These are phyloP conservation scores for Pelargonium citronellum DNA, from an alignment of 441 rosid genomes.

Conservation along the genomic window DNA sequence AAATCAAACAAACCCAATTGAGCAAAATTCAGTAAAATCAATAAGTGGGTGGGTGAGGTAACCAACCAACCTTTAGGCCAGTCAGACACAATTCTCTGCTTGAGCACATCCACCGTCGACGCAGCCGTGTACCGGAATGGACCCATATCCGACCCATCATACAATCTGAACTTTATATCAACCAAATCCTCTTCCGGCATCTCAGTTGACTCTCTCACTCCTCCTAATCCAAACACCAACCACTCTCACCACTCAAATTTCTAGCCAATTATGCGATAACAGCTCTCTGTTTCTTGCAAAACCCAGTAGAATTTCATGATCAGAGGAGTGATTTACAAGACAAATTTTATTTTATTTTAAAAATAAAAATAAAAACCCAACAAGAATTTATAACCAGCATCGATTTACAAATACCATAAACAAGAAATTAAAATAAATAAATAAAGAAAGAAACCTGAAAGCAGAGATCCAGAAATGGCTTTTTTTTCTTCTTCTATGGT, in stretches of 20 bases:
- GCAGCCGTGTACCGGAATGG: slow-evolving; percentile 77
- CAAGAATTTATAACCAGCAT: neutral
- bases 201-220: slow-evolving; percentile 31
- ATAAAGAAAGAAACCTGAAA: neutral
- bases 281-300: neutral
- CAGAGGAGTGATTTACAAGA: neutral
- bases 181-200: slow-evolving; percentile 82
- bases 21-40: neutral
- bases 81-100: slow-evolving; percentile 83
- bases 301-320: neutral
- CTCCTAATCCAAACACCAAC: slow-evolving; percentile 22
- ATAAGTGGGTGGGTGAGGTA: slow-evolving; percentile 9
- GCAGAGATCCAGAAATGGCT: neutral
- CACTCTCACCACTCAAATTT: slow-evolving; percentile 11
- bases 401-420: neutral
- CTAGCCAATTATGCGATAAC: neutral
- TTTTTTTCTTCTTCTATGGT: slow-evolving; percentile 16
- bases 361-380: neutral
- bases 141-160: slow-evolving; percentile 90
- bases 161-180: slow-evolving; percentile 81
- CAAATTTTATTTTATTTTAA: no score
- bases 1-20: neutral
- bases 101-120: slow-evolving; percentile 74
- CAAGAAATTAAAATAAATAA: neutral
- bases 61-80: slow-evolving; percentile 76